Evolutionary conservation across 1,284 basidiomycete genomes (phyloP).

Genomic region (Tylopilus orsonianus): DNA sequence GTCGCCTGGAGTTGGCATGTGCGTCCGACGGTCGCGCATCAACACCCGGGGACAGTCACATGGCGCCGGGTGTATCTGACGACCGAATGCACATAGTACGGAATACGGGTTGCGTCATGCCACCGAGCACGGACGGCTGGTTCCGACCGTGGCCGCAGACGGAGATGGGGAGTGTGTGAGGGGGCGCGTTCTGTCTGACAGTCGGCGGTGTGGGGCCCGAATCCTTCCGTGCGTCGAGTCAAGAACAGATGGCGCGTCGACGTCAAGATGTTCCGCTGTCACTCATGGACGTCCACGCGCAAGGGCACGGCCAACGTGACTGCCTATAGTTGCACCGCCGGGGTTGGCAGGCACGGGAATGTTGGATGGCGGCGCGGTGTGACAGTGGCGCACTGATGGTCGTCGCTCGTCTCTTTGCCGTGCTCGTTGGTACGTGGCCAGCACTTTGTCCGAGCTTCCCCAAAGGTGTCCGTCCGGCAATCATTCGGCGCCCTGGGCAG

Average conservation of each 20-base stretch:
- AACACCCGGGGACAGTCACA: slow-evolving; percentile 1
- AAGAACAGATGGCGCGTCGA: slow-evolving; percentile 5
- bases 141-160: slow-evolving; percentile 9
- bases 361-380: no score
- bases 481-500: no score
- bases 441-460: no score
- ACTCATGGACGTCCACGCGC: slow-evolving; percentile 10
- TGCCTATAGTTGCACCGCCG: slow-evolving; percentile 1
- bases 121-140: slow-evolving; percentile 7
- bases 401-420: no score
- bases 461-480: no score
- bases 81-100: background rate
- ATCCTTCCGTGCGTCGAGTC: slow-evolving; percentile 12
- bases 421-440: no score
- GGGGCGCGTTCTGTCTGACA: background rate
- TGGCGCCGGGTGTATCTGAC: background rate
- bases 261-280: slow-evolving; percentile 17
- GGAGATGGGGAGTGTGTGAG: slow-evolving; percentile 7
- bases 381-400: no score
- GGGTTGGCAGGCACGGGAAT: no score
- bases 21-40: background rate
- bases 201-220: slow-evolving; percentile 11
- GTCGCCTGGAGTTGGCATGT: slow-evolving; percentile 7
- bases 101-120: background rate
- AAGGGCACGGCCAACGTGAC: background rate